Base-by-base conservation (phyloP, 2,329 filamentous ascomycete species). In the Catunica adiposa region DNA sequence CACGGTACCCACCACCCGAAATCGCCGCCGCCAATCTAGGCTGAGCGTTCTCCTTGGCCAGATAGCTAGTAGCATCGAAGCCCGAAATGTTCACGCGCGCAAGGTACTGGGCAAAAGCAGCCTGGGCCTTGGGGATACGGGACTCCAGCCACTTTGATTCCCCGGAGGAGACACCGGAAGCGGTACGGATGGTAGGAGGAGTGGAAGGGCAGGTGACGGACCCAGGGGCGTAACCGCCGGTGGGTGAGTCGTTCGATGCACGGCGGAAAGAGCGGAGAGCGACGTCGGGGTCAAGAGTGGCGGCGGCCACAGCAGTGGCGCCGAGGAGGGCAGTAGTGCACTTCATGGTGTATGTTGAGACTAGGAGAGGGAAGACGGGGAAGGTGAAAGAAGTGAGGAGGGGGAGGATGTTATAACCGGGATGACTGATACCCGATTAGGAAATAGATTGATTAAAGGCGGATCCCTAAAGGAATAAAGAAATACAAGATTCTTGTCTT, bases 1-100 rank as follows among this genome's bases (percentile, higher is more conserved):
- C 88, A 56, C 89, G 76, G 66, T 92, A 94, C 37, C 89, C 89
- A 65, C 89, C 89, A 11, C 88, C 88, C 0, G 86, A 92, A 47
- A 85, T 72, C 9, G 88, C 86, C 60, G 94, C 78, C 15, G 75
- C 87, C 59, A 94, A 81, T 61, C 73, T 75, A 54, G 74, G 74
- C 59, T 75, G 66, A 25, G 70, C 67, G 0, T 51, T 46, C 9
- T 60, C 56, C 47, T 52, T 37, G 55, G 82, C 74, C 62, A 97
- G 80, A 65, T 92, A 97, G 1, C 69, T 65, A 1, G 72, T 73
- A n/a, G 81, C 83, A 67, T 95, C 82, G 59, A 96, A 90, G 58
- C 77, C 80, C n/a, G 77, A 69, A 60, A 97, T 89, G 62, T 80
- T 80, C 63, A 86, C 74, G 57, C 84, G 78, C 17, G 71, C 71